phyloP scores from a whole-genome alignment of 257 asterid species.

The Dorcoceras hygrometricum region DNA sequence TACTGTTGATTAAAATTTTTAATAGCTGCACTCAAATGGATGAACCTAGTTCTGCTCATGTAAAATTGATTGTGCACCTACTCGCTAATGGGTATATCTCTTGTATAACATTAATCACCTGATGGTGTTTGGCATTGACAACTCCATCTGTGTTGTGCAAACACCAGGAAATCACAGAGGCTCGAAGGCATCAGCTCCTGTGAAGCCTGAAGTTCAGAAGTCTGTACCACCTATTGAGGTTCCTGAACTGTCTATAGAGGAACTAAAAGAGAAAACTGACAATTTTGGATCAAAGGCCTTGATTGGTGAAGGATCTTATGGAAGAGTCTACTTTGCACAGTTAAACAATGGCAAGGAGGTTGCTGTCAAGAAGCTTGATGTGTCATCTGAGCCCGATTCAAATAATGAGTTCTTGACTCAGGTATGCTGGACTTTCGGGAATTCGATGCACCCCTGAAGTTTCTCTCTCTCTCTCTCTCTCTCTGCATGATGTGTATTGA shows the following conservation, averaged over 20 bases:
- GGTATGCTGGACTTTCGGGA: constrained; percentile 34
- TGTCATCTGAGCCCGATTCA: constrained; percentile 87
- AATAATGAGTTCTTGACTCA: constrained; percentile 83
- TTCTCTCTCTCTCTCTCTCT: constrained; percentile 21
- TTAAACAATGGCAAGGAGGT: constrained; percentile 67
- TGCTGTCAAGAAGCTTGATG: constrained; percentile 96
- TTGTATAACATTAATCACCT: constrained; percentile 15
- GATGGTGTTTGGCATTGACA: constrained; percentile 8
- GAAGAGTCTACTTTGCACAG: constrained; percentile 79
- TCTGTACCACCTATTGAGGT: constrained; percentile 76
- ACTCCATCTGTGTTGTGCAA: constrained; percentile 22
- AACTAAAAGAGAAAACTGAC: constrained; percentile 79
- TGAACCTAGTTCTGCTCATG: neutral
- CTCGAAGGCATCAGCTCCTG: constrained; percentile 56
- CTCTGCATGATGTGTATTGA: constrained; percentile 25
- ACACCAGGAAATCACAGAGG: constrained; percentile 59
- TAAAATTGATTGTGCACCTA: constrained; percentile 1
- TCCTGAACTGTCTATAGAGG: constrained; percentile 69
- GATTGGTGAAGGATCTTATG: constrained; percentile 93
- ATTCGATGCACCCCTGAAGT: constrained; percentile 10
- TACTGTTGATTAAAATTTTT: constrained; percentile 7
- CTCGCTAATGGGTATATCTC: neutral
- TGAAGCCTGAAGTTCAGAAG: constrained; percentile 65
- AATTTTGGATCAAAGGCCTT: constrained; percentile 81
- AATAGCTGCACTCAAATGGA: neutral